Evolutionary conservation across 2,329 filamentous ascomycete species (phyloP).

Genomic region (Decorospora gaudefroyi): DNA sequence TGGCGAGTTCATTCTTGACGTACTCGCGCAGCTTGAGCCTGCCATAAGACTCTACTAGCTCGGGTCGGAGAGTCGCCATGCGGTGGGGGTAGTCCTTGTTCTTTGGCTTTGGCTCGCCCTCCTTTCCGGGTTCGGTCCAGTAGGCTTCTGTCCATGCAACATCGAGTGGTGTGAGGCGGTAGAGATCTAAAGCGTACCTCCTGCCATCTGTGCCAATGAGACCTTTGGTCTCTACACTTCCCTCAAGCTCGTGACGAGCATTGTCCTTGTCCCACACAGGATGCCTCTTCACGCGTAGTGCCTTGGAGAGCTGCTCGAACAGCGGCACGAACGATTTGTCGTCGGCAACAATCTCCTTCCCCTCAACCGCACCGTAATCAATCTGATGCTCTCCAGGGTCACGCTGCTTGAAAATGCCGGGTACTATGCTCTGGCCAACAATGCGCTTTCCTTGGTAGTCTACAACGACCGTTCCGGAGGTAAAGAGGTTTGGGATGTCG

Average conservation of each 20-base stretch:
- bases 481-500: slow-evolving; percentile 92
- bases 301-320: slow-evolving; percentile 89
- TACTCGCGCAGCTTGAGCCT: slow-evolving; percentile 87
- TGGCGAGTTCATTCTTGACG: slow-evolving; percentile 72
- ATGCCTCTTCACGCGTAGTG: slow-evolving; percentile 90
- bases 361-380: slow-evolving; percentile 96
- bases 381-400: slow-evolving; percentile 98
- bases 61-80: slow-evolving; percentile 91
- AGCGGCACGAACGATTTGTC: slow-evolving; percentile 82
- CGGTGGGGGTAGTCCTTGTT: slow-evolving; percentile 79
- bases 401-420: slow-evolving; percentile 97
- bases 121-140: slow-evolving; percentile 51
- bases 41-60: slow-evolving; percentile 85
- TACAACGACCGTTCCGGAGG: slow-evolving; percentile 91
- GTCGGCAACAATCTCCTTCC: slow-evolving; percentile 90
- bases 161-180: slow-evolving; percentile 91
- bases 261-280: slow-evolving; percentile 97
- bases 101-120: slow-evolving; percentile 55
- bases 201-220: slow-evolving; percentile 94
- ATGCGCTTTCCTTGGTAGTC: slow-evolving; percentile 97
- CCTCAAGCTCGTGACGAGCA: slow-evolving; percentile 86
- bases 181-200: slow-evolving; percentile 96
- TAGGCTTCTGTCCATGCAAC: slow-evolving; percentile 86
- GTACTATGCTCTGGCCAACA: slow-evolving; percentile 96
- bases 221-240: slow-evolving; percentile 96